Percentiles rank a stretch among this genome's conserved stretches.
phyloP scores from a whole-genome alignment of 75 land plant genomes.

The Pinus taeda region DNA sequence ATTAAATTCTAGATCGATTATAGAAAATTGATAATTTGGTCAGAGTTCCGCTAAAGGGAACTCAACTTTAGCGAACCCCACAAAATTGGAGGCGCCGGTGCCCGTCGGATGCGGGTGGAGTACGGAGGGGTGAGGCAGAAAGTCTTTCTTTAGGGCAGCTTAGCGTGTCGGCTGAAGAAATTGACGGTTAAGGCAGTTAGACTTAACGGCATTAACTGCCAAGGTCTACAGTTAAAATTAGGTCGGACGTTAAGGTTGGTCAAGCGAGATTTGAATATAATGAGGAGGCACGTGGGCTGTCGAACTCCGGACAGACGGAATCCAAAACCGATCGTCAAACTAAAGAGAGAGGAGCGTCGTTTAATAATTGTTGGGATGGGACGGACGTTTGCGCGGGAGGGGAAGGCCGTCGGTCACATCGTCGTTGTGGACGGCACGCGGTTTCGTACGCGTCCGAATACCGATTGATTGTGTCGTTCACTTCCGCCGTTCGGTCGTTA shows the following conservation, averaged over 20 bases:
- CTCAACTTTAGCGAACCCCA: no score
- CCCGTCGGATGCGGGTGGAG: no score
- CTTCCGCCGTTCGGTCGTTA: neutral
- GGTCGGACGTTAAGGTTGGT: neutral
- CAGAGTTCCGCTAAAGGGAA: no score
- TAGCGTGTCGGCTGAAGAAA: neutral
- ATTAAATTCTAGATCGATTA: no score
- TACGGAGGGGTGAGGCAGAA: neutral
- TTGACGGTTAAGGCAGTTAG: neutral
- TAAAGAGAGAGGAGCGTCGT: neutral
- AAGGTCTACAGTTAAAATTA: neutral
- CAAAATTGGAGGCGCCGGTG: no score
- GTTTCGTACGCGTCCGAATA: constrained; percentile 6
- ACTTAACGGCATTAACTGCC: constrained; percentile 7
- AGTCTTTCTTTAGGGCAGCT: neutral
- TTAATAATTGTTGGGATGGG: neutral
- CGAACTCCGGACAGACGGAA: constrained; percentile 7
- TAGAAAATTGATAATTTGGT: no score
- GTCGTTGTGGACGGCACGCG: constrained; percentile 5
- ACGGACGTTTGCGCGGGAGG: neutral
- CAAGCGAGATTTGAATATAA: neutral
- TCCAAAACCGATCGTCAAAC: neutral
- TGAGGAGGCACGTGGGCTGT: constrained; percentile 2
- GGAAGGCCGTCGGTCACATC: constrained; percentile 1
- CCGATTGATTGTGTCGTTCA: no score